Evolutionary conservation across 768 basidiomycete species (phyloP).

Genomic region (Russula compacta): DNA sequence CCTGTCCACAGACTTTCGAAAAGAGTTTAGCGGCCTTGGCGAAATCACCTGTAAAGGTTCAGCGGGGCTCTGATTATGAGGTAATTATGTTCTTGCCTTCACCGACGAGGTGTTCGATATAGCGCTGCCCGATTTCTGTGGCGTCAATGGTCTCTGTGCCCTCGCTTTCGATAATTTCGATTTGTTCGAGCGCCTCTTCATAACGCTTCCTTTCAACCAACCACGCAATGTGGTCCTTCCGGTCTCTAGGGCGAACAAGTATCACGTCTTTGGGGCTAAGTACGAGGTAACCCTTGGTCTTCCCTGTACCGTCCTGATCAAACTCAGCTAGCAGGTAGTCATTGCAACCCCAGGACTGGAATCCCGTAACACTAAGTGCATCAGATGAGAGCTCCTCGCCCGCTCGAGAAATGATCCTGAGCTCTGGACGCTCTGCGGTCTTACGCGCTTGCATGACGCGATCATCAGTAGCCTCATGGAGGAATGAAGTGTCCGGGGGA

Average conservation of each 20-base stretch:
- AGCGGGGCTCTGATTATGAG: neutral
- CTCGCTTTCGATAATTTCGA: constrained; percentile 42
- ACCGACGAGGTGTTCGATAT: constrained; percentile 75
- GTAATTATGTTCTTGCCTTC: constrained; percentile 45
- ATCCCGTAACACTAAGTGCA: constrained; percentile 69
- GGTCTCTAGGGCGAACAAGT: constrained; percentile 79
- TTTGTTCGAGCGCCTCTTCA: constrained; percentile 79
- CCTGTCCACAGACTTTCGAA: constrained; percentile 76
- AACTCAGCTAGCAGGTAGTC: constrained; percentile 73
- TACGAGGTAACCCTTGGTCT: constrained; percentile 62
- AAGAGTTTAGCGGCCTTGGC: constrained; percentile 72
- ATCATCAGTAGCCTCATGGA: constrained; percentile 63
- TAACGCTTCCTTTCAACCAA: constrained; percentile 77
- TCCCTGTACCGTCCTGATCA: constrained; percentile 18
- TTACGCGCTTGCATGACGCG: constrained; percentile 70
- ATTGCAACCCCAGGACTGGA: constrained; percentile 81
- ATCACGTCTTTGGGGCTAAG: constrained; percentile 82
- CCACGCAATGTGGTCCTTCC: constrained; percentile 87
- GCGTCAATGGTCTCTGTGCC: constrained; percentile 39
- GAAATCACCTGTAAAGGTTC: constrained; percentile 42
- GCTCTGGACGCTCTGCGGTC: constrained; percentile 84
- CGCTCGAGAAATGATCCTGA: constrained; percentile 79
- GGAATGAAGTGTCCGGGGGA: constrained; percentile 62
- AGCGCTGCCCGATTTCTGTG: constrained; percentile 71
- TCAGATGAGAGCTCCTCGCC: constrained; percentile 88